phyloP scores from a whole-genome alignment of 805 yeast genomes.

The Candida ponderosae region DNA sequence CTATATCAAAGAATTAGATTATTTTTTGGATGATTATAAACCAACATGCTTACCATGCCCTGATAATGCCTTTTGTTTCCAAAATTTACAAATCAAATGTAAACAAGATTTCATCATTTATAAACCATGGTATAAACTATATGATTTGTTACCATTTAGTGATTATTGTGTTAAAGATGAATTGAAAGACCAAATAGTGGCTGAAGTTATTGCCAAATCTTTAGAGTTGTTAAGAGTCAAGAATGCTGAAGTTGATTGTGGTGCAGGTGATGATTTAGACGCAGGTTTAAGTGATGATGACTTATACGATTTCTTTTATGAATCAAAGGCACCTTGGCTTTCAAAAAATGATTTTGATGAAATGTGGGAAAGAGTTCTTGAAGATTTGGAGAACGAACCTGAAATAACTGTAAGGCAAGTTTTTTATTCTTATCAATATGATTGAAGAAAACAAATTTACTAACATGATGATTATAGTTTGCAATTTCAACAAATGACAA shows the following conservation, averaged over 20 bases:
- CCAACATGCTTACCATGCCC: slow-evolving; percentile 80
- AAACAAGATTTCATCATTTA: slow-evolving; percentile 52
- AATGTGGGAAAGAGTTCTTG: slow-evolving; percentile 60
- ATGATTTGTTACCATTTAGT: slow-evolving; percentile 51
- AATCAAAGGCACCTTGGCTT: slow-evolving; percentile 25
- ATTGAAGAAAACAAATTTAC: slow-evolving; percentile 6
- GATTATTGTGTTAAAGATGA: slow-evolving; percentile 72
- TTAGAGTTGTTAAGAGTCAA: slow-evolving; percentile 57
- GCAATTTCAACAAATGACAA: slow-evolving; percentile 27
- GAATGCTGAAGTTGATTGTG: slow-evolving; percentile 59
- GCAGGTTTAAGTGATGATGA: slow-evolving; percentile 46
- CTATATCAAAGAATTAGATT: slow-evolving; percentile 31
- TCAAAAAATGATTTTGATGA: slow-evolving; percentile 58
- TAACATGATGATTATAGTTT: slow-evolving; percentile 11
- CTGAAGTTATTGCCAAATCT: slow-evolving; percentile 58
- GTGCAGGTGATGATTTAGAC: slow-evolving; percentile 37
- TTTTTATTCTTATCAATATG: slow-evolving; percentile 17
- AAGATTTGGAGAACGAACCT: slow-evolving; percentile 56
- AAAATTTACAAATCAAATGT: slow-evolving; percentile 54
- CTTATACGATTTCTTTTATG: slow-evolving; percentile 41
- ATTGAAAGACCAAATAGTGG: slow-evolving; percentile 57
- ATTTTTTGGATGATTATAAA: slow-evolving; percentile 35
- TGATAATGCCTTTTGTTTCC: slow-evolving; percentile 66
- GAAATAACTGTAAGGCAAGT: slow-evolving; percentile 78
- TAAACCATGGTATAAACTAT: slow-evolving; percentile 46